A percentile compares a stretch with the other conserved stretches of the same genome.
phyloP scores from a whole-genome alignment of 2,329 filamentous ascomycete species.

The Chrysosporium queenslandicum region DNA sequence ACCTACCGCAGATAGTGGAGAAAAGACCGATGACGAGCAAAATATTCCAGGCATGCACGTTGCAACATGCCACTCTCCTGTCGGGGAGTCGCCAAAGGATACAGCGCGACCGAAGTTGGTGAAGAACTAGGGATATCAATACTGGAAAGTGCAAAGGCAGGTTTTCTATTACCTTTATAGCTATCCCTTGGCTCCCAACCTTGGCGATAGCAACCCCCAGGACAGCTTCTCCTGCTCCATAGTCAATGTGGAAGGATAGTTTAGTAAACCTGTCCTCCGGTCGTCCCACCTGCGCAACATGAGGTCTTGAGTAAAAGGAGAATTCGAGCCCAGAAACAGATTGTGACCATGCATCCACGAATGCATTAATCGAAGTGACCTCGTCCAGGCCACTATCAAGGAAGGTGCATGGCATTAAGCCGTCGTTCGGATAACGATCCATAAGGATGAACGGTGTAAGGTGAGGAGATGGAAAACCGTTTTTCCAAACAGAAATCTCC shows the following conservation, averaged over 20 bases:
- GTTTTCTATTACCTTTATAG: not conserved
- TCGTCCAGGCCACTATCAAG: not conserved
- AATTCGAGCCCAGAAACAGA: not conserved
- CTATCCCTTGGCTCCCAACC: not conserved
- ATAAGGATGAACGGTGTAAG: not conserved
- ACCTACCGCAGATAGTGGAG: not conserved
- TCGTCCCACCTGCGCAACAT: not conserved
- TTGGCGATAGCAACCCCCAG: not conserved
- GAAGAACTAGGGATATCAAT: conserved; percentile 1
- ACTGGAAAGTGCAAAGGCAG: not conserved
- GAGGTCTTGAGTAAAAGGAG: not conserved
- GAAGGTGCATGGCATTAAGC: not conserved
- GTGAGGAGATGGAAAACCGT: not conserved
- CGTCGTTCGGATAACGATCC: not conserved
- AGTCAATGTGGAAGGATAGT: not conserved
- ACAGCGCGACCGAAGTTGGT: conserved; percentile 2
- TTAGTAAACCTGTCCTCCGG: not conserved
- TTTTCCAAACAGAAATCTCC: not conserved
- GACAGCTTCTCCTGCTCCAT: not conserved
- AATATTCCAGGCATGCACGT: not conserved
- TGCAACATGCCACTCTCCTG: not conserved
- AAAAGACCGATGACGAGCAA: not conserved
- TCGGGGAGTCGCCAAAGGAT: not conserved
- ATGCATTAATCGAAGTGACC: not conserved
- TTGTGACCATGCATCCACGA: not conserved